Percentiles rank a stretch among this genome's conserved stretches.
Conservation (phyloP, 2,329 filamentous ascomycete genomes). For the Sporothrix dimorphospora region DNA sequence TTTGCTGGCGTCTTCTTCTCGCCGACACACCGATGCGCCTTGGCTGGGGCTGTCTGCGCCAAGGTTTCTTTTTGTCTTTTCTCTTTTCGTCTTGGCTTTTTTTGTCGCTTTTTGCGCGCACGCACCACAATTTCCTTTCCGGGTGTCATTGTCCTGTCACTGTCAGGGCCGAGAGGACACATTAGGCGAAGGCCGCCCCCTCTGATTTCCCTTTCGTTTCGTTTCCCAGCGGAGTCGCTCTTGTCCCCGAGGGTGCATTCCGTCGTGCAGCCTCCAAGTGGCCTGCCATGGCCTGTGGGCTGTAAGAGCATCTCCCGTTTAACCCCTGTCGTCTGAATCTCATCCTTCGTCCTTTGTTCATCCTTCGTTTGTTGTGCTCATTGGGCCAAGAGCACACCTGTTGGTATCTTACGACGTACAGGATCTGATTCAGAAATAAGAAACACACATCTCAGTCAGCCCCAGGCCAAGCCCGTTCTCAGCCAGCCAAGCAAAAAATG, state of each 20-base stretch:
- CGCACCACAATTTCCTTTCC: conserved; percentile 6
- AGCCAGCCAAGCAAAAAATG: not conserved
- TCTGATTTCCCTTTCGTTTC: not conserved
- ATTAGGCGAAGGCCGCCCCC: not conserved
- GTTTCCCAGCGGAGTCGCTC: conserved; percentile 5
- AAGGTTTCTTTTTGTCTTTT: not conserved
- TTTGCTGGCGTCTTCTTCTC: not conserved
- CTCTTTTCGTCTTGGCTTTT: not conserved
- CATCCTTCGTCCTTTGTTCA: not conserved
- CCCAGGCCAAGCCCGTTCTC: conserved; percentile 8
- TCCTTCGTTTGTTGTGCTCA: not conserved
- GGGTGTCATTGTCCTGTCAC: conserved; percentile 12
- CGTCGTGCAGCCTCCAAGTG: not conserved
- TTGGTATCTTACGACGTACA: too few species aligned
- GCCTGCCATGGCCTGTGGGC: not conserved
- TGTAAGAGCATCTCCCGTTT: not conserved
- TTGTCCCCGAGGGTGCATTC: not conserved
- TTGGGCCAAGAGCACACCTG: too few species aligned
- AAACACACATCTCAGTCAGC: conserved; percentile 1
- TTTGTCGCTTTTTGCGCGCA: not conserved
- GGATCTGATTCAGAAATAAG: too few species aligned
- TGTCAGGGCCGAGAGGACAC: not conserved
- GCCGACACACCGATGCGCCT: conserved; percentile 22
- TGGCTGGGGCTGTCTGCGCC: conserved; percentile 6
- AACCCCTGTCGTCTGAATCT: conserved; percentile 4